These are phyloP conservation scores for Ceratocystis cacaofunesta DNA, from an alignment of 2,329 filamentous ascomycete genomes.

Conservation along the genomic window DNA sequence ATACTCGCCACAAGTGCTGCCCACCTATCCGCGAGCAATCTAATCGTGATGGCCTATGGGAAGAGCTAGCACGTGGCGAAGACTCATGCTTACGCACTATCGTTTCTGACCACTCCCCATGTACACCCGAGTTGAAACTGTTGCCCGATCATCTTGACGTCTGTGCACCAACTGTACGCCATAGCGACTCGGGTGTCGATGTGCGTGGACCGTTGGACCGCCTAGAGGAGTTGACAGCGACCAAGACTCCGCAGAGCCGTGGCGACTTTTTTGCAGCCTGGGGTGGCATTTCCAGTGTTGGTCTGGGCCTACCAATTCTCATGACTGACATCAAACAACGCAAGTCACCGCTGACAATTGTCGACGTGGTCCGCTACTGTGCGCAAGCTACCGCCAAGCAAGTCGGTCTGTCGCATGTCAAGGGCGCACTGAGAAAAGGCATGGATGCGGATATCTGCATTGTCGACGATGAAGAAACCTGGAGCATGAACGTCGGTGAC, in stretches of 20 bases:
- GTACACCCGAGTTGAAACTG: conserved; percentile 86
- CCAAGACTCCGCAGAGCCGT: conserved; percentile 17
- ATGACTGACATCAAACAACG: conserved; percentile 52
- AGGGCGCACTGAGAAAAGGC: conserved; percentile 67
- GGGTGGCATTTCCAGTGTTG: conserved; percentile 91
- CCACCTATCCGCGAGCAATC: conserved; percentile 69
- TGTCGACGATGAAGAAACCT: conserved; percentile 72
- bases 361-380: conserved; percentile 76
- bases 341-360: conserved; percentile 34
- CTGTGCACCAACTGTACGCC: conserved; percentile 26
- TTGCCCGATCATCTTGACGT: conserved; percentile 45
- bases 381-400: conserved; percentile 75
- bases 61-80: conserved; percentile 47
- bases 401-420: conserved; percentile 66
- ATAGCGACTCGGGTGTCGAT: conserved; percentile 40
- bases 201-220: conserved; percentile 27
- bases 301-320: conserved; percentile 79
- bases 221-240: conserved; percentile 22
- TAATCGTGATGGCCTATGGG: conserved; percentile 80
- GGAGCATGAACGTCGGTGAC: conserved; percentile 56
- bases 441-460: conserved; percentile 85
- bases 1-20: conserved; percentile 90
- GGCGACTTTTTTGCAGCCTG: conserved; percentile 94
- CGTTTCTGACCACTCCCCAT: conserved; percentile 91
- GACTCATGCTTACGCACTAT: conserved; percentile 81